Percentiles rank a stretch among this genome's conserved stretches.
Evolutionary conservation across 768 basidiomycete species (phyloP).

Genomic region (Obba rivulosa): DNA sequence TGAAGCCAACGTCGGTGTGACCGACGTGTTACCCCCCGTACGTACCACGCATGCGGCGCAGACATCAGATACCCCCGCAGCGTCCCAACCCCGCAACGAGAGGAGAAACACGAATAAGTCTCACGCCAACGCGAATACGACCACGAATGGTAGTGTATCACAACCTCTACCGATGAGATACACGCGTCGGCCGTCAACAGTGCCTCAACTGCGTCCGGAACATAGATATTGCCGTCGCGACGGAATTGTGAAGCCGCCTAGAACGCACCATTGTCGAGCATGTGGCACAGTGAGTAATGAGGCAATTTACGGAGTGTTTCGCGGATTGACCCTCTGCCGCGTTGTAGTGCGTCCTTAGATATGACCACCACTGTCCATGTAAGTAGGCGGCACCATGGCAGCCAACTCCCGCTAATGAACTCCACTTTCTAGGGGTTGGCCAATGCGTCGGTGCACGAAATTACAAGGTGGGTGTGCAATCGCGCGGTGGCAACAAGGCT

Average conservation of each 20-base stretch:
- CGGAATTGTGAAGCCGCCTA: conserved; percentile 62
- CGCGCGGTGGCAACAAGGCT: neutral
- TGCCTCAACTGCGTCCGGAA: conserved; percentile 51
- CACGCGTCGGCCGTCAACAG: conserved; percentile 29
- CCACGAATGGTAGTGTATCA: neutral
- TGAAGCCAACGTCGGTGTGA: conserved; percentile 13
- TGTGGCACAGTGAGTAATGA: conserved; percentile 68
- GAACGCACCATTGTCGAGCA: conserved; percentile 74
- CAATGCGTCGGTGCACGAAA: conserved; percentile 93
- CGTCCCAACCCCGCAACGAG: neutral
- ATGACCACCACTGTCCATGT: conserved; percentile 92
- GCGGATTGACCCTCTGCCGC: neutral
- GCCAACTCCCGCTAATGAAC: conserved; percentile 3
- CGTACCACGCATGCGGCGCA: conserved; percentile 10
- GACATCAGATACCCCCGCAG: neutral
- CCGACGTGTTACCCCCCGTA: conserved; percentile 17
- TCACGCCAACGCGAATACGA: neutral
- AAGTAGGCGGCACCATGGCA: conserved; percentile 17
- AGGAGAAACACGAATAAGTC: neutral
- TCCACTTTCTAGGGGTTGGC: conserved; percentile 64
- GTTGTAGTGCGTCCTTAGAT: conserved; percentile 69
- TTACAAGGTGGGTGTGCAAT: conserved; percentile 56
- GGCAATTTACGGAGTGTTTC: neutral
- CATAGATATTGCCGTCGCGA: conserved; percentile 65
- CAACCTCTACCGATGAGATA: conserved; percentile 15